A percentile compares a stretch with the other conserved stretches of the same genome.
These are phyloP conservation scores for Ulmus americana DNA, from an alignment of 331 rosid species.

Conservation along the genomic window DNA sequence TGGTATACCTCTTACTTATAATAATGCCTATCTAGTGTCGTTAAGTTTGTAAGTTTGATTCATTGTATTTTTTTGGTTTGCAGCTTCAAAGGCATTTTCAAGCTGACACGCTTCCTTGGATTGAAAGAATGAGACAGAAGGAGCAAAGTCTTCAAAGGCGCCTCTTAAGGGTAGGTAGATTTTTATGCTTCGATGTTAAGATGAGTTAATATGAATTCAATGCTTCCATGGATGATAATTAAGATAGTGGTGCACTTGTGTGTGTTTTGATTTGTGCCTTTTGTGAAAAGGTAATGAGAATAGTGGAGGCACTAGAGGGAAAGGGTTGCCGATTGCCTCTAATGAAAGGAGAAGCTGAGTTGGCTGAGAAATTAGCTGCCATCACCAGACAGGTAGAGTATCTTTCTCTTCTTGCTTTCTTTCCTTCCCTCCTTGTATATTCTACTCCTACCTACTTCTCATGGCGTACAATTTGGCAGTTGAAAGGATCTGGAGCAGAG, in stretches of 20 bases:
- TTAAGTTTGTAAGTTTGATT: not conserved
- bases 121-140: constrained; percentile 85
- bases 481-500: constrained; percentile 65
- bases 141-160: constrained; percentile 90
- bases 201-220: too few relatives aligned
- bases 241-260: not conserved
- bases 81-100: constrained; percentile 97
- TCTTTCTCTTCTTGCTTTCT: constrained; percentile 6
- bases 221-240: too few relatives aligned
- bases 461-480: constrained; percentile 37
- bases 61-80: constrained; percentile 14
- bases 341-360: constrained; percentile 86
- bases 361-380: constrained; percentile 77
- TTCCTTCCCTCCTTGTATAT: not conserved
- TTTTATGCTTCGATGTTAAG: too few relatives aligned
- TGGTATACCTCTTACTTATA: constrained; percentile 36
- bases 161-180: constrained; percentile 58
- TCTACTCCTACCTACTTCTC: not conserved
- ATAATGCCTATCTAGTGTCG: not conserved
- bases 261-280: too few relatives aligned
- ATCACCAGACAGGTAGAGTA: constrained; percentile 67
- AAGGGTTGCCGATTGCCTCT: too few relatives aligned
- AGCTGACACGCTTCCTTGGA: constrained; percentile 86
- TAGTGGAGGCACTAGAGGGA: too few relatives aligned
- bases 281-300: too few relatives aligned